Base-by-base conservation (phyloP, 345 rosid species). In the Moringa oleifera region DNA sequence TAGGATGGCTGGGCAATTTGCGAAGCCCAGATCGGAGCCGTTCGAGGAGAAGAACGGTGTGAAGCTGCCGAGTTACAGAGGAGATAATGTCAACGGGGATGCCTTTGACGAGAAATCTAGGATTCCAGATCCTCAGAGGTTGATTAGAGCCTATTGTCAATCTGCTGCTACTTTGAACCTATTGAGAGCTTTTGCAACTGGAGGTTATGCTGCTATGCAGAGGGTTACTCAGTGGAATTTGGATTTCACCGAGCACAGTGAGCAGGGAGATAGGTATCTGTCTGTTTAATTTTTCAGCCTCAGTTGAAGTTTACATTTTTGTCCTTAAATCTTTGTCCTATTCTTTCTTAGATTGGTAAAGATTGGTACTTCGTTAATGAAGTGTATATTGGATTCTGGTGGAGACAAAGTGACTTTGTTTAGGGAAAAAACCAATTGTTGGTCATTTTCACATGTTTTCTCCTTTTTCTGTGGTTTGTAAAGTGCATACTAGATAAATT, bases 171-270 rank as follows among this genome's bases (percentile, higher is more conserved):
- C 89, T 65, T 56, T 86, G 83, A 86, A 86, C 74, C 85, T 86
- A 13, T 57, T 86, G 63, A 83, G 91, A 73, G 91, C 91, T 66
- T 85, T 85, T 46, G 88, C 91, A n/a, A 85, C 88, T 25, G 91
- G 91, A 59, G 91, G 91, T 46, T 85, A 85, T 58, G 91, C 91
- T 54, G 86, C 91, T 59, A 85, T 86, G 91, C 91, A 86, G 80
- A 83, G 91, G 77, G 91, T 86, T 65, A 81, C 85, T 13, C 89
- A 86, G 25, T 86, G 89, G 91, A 86, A 86, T 79, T 78, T 86
- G 78, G 91, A 86, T 74, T 86, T 86, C 79, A 72, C 85, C 0
- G 80, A 83, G 61, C 73, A 60, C 28, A 86, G 83, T 51, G 91
- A 86, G 77, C 91, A 83, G 67, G 91, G 91, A 61, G 91, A 86